Conservation (phyloP, 176 grass and related monocot genomes). For the Raddia distichophylla region DNA sequence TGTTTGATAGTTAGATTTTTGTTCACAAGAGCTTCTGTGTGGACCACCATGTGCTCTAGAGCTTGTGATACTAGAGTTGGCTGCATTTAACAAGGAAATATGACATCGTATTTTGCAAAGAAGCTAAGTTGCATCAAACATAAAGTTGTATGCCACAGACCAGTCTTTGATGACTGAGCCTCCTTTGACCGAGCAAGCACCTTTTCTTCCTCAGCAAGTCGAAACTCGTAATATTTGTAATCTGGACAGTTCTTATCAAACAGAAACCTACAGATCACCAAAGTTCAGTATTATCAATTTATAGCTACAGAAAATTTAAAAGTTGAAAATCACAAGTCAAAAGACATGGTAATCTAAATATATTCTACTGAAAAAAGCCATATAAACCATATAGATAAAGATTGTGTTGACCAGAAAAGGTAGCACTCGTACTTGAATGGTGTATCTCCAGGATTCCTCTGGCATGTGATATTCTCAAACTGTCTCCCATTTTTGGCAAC, state of each 20-base stretch:
- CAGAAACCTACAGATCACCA: constrained; percentile 74
- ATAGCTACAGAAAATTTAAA: neutral
- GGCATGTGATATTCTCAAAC: constrained; percentile 87
- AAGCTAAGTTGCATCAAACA: constrained; percentile 5
- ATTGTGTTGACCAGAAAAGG: neutral
- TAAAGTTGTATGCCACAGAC: constrained; percentile 35
- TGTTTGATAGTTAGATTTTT: constrained; percentile 75
- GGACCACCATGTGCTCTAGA: constrained; percentile 51
- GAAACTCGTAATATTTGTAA: constrained; percentile 88
- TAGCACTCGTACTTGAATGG: constrained; percentile 80
- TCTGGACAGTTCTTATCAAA: constrained; percentile 89
- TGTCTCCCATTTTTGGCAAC: constrained; percentile 97
- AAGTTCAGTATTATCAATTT: constrained; percentile 13
- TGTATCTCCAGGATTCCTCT: constrained; percentile 92
- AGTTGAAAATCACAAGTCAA: constrained; percentile 10
- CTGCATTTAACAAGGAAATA: constrained; percentile 42
- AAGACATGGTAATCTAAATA: neutral
- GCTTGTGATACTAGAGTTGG: constrained; percentile 46
- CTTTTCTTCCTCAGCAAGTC: constrained; percentile 81
- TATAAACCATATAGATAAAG: neutral
- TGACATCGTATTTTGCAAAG: neutral
- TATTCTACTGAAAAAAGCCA: neutral
- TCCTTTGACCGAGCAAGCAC: constrained; percentile 64
- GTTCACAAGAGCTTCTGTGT: constrained; percentile 59
- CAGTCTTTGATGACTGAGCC: constrained; percentile 53